Evolutionary conservation across 2,329 filamentous ascomycete species (phyloP), one percentile per base, ranked within the genome.

Genomic region (Colletotrichum abscissum): DNA sequence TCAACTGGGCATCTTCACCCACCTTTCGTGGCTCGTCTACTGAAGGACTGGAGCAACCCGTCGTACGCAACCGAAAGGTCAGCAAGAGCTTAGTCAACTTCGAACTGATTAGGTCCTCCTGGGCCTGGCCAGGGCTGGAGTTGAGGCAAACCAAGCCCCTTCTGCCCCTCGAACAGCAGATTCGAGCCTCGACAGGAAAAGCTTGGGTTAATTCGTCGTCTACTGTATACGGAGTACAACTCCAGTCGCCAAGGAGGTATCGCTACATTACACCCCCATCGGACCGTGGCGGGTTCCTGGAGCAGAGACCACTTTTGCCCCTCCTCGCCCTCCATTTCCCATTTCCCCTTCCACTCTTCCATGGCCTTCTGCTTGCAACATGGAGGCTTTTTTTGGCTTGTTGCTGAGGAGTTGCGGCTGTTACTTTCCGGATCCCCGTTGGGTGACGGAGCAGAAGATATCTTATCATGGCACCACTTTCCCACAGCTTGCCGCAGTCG

Each of bases 381-480:
- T 69, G 54, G 59, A 54, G 16, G 28, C 28, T 56, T 55, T 26
- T 72, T 64, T 35, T 22, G 30, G 19, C 26, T 28, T 30, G 22
- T 69, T 58, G 62, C 38, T 58, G 60, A 66, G 67, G 33, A 28
- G 16, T 55, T 58, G 56, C 67, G 60, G 62, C 67, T 71, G 60
- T 49, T 65, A 46, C 60, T 65, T 70, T 52, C 70, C 67, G 70
- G 59, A 19, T 30, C 55, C 70, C 60, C 49, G 60, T 70, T 73
- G 42, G 56, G 57, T 70, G 60, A 62, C 46, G 42, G 60, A 35
- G 46, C 55, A 59, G 33, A 60, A 49, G 42, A 49, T 22, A 26
- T 66, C 60, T 16, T 56, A 73, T 74, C 60, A 73, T 66, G 72
- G 38, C 65, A 63, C 69, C 64, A 73, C 64, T 69, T 69, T 69